These are phyloP conservation scores for Aspergillus tamarii DNA, from an alignment of 2,329 filamentous ascomycete genomes.

Conservation along the genomic window DNA sequence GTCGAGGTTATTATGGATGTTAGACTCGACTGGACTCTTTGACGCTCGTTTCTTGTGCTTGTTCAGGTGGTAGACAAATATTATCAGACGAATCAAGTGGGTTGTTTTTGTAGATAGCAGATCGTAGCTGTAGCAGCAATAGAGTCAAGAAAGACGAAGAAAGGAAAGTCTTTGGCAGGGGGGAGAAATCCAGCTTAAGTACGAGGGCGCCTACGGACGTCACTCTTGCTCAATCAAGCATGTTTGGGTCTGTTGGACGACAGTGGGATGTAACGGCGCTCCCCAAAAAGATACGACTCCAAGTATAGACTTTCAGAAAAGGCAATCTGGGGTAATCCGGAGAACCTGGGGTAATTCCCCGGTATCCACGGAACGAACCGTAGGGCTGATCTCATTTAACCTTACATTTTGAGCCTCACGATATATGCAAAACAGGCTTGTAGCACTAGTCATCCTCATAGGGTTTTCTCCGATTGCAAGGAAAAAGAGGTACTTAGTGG, in stretches of 20 bases:
- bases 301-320: neutral
- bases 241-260: neutral
- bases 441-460: neutral
- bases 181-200: neutral
- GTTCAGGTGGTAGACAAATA: neutral
- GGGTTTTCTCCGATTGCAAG: neutral
- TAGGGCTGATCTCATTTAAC: neutral
- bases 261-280: neutral
- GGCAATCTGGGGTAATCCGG: neutral
- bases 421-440: neutral
- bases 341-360: neutral
- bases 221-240: neutral
- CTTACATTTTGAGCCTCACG: neutral
- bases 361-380: no score
- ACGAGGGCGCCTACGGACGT: neutral
- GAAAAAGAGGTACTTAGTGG: neutral
- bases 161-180: neutral
- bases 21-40: neutral
- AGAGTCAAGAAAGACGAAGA: neutral
- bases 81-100: slow-evolving; percentile 3
- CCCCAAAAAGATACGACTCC: neutral
- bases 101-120: neutral
- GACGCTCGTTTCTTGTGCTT: neutral
- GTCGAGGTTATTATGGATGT: neutral
- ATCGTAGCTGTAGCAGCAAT: neutral